Evolutionary conservation across 257 asterid genomes (phyloP).

Genomic region (Nicotiana knightiana): DNA sequence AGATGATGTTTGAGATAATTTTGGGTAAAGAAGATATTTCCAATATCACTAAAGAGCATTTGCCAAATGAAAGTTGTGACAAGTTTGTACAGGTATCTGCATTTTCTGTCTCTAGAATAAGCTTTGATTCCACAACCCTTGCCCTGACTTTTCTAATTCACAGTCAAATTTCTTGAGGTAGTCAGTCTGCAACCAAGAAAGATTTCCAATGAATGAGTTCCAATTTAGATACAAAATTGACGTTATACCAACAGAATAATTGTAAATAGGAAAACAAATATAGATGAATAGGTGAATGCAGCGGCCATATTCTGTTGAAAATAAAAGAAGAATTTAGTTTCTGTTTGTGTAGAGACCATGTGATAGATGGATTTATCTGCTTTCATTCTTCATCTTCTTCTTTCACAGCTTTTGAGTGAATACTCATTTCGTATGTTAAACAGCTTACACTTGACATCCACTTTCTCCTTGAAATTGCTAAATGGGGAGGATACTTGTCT

Average conservation of each 20-base stretch:
- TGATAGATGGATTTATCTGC: not conserved
- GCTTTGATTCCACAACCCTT: not conserved
- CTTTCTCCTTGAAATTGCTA: conserved; percentile 65
- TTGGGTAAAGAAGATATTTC: conserved; percentile 28
- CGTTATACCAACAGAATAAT: not conserved
- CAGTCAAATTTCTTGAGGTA: not conserved
- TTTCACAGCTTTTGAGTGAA: not conserved
- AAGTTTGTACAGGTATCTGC: conserved; percentile 49
- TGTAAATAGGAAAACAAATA: not conserved
- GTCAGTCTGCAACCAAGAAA: not conserved
- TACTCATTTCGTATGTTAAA: not conserved
- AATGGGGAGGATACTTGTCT: conserved; percentile 46
- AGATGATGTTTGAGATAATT: conserved; percentile 37
- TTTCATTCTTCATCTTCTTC: not conserved
- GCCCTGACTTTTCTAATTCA: not conserved
- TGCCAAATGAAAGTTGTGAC: conserved; percentile 14
- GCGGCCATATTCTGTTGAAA: not conserved
- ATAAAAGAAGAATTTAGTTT: not conserved
- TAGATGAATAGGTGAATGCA: not conserved
- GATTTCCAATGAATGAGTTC: not conserved
- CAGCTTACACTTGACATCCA: conserved; percentile 56
- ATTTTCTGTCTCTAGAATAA: not conserved
- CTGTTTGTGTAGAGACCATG: not conserved
- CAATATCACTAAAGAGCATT: conserved; percentile 21
- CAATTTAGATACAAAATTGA: not conserved